Percentiles rank a stretch among this genome's conserved stretches.
These are phyloP conservation scores for Amanita pseudoporphyria DNA, from an alignment of 768 basidiomycete genomes.

Conservation along the genomic window DNA sequence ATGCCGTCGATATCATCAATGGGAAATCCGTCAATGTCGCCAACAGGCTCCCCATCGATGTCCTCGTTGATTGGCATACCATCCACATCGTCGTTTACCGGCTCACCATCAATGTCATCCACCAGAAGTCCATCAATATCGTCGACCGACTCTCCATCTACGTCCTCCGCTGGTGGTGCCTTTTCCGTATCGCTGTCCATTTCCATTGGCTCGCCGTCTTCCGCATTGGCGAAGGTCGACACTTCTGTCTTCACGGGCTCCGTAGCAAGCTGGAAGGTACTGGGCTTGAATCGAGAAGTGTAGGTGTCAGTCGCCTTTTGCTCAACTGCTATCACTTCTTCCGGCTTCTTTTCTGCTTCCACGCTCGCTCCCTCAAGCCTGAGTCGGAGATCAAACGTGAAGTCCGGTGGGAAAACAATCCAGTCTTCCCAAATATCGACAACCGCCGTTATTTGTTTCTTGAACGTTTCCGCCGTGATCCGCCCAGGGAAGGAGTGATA, in stretches of 20 bases:
- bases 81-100: constrained; percentile 27
- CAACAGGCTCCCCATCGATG: constrained; percentile 34
- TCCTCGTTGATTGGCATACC: constrained; percentile 34
- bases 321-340: constrained; percentile 18
- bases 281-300: constrained; percentile 65
- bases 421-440: constrained; percentile 98
- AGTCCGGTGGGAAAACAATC: constrained; percentile 92
- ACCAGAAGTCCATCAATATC: constrained; percentile 28
- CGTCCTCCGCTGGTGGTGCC: constrained; percentile 29
- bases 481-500: constrained; percentile 94
- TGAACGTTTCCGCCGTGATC: constrained; percentile 95
- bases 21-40: constrained; percentile 25
- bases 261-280: constrained; percentile 66
- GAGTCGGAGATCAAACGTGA: constrained; percentile 60
- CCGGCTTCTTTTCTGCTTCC: constrained; percentile 18
- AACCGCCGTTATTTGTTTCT: constrained; percentile 80
- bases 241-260: constrained; percentile 20
- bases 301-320: constrained; percentile 24
- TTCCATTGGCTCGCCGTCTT: constrained; percentile 25
- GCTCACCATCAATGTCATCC: constrained; percentile 32
- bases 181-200: constrained; percentile 22
- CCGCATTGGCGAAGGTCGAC: constrained; percentile 19
- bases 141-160: constrained; percentile 27
- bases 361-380: constrained; percentile 58
- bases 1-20: constrained; percentile 29